A percentile compares a stretch with the other conserved stretches of the same genome.
These are phyloP conservation scores for Myriosclerotinia curreyana DNA, from an alignment of 2,329 filamentous ascomycete genomes.

Conservation along the genomic window DNA sequence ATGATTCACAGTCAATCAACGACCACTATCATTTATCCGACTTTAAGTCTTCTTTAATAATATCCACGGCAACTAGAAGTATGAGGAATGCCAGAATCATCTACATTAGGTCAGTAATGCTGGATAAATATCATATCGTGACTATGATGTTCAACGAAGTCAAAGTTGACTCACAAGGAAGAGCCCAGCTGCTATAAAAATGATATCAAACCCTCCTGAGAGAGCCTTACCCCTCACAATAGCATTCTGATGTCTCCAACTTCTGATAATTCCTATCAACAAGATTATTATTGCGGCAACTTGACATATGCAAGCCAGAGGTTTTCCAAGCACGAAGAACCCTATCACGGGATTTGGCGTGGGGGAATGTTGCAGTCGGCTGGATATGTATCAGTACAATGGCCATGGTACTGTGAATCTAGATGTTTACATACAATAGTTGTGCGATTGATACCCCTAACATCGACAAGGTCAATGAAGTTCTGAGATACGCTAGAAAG, in stretches of 20 bases:
- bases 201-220: slow-evolving; percentile 58
- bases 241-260: slow-evolving; percentile 59
- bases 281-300: slow-evolving; percentile 43
- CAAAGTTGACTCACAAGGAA: slow-evolving; percentile 46
- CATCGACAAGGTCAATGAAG: slow-evolving; percentile 66
- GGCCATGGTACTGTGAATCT: slow-evolving; percentile 18
- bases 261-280: slow-evolving; percentile 54
- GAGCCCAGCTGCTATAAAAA: slow-evolving; percentile 46
- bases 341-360: slow-evolving; percentile 46
- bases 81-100: slow-evolving; percentile 35
- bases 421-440: slow-evolving; percentile 48
- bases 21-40: slow-evolving; percentile 1
- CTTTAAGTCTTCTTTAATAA: slow-evolving; percentile 33
- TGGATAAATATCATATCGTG: background rate
- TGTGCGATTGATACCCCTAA: slow-evolving; percentile 64
- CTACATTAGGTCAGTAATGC: slow-evolving; percentile 25
- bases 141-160: background rate
- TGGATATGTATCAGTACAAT: slow-evolving; percentile 44
- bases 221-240: slow-evolving; percentile 56
- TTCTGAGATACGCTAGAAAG: slow-evolving; percentile 70
- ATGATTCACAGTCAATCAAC: background rate
- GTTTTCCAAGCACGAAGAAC: slow-evolving; percentile 59
- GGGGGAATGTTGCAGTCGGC: slow-evolving; percentile 43
- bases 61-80: slow-evolving; percentile 35
- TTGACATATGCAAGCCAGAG: slow-evolving; percentile 49